These are phyloP conservation scores for Mycena capillaripes DNA, from an alignment of 768 basidiomycete genomes.

Conservation along the genomic window DNA sequence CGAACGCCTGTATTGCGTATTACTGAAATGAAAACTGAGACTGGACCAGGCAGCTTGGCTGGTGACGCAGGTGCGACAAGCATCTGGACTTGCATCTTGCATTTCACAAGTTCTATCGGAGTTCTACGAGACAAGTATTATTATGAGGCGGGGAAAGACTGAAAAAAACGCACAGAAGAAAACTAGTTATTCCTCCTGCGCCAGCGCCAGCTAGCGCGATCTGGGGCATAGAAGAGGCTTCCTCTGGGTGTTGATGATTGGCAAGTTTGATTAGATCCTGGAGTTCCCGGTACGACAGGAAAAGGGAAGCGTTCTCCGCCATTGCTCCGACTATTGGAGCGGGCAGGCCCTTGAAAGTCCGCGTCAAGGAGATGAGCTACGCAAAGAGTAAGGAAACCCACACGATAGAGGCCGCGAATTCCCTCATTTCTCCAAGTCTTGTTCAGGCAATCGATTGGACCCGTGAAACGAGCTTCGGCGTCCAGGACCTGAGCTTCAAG, in stretches of 20 bases:
- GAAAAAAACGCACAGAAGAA: slow-evolving; percentile 76
- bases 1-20: slow-evolving; percentile 67
- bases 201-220: slow-evolving; percentile 87
- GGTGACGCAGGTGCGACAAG: slow-evolving; percentile 50
- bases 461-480: slow-evolving; percentile 74
- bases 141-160: neutral
- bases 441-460: slow-evolving; percentile 90
- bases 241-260: slow-evolving; percentile 50
- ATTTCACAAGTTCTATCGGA: slow-evolving; percentile 91
- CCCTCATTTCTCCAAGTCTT: slow-evolving; percentile 90
- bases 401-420: slow-evolving; percentile 87
- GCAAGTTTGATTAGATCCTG: slow-evolving; percentile 69
- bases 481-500: slow-evolving; percentile 78
- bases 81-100: slow-evolving; percentile 95
- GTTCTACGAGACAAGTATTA: slow-evolving; percentile 61
- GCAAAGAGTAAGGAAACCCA: slow-evolving; percentile 52
- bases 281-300: slow-evolving; percentile 88
- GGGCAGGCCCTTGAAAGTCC: slow-evolving; percentile 87
- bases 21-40: slow-evolving; percentile 73
- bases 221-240: slow-evolving; percentile 74
- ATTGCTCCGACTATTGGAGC: slow-evolving; percentile 94
- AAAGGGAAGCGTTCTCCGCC: slow-evolving; percentile 93
- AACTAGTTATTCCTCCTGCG: slow-evolving; percentile 89
- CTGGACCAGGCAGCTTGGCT: slow-evolving; percentile 72
- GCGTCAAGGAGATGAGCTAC: neutral